Conservation (phyloP, 225 moss, liverwort and hornwort species). For the Straminergon stramineum region DNA sequence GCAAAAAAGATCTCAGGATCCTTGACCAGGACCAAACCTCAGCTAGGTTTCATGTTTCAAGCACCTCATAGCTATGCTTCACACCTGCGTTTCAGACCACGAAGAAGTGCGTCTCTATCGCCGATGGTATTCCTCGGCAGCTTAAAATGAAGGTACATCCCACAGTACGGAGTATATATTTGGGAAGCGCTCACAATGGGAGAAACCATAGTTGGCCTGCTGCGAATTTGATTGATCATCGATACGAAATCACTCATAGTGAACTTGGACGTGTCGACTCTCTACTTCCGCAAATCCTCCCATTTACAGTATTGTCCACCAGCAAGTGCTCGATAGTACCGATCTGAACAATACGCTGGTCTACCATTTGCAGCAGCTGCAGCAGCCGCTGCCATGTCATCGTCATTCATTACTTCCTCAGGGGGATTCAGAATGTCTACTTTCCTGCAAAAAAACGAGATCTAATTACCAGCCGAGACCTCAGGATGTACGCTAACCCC, state of each 20-base stretch:
- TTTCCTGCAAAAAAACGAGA: constrained; percentile 12
- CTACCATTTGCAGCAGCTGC: constrained; percentile 60
- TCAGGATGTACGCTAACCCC: neutral
- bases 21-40: neutral
- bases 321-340: constrained; percentile 63
- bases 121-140: neutral
- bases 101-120: neutral
- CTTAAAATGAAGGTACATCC: neutral
- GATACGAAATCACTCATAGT: neutral
- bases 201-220: neutral
- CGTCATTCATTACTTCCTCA: constrained; percentile 45
- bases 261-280: neutral
- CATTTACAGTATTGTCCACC: constrained; percentile 67
- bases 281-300: constrained; percentile 60
- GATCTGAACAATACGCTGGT: constrained; percentile 56
- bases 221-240: neutral
- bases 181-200: constrained; percentile 9
- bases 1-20: neutral
- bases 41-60: neutral
- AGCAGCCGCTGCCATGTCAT: constrained; percentile 58
- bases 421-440: constrained; percentile 52
- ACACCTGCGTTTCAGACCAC: neutral
- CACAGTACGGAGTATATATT: neutral
- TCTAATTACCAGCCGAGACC: neutral
- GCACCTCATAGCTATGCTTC: neutral